These are phyloP conservation scores for Clarkia xantiana DNA, from an alignment of 345 rosid species.

Conservation along the genomic window DNA sequence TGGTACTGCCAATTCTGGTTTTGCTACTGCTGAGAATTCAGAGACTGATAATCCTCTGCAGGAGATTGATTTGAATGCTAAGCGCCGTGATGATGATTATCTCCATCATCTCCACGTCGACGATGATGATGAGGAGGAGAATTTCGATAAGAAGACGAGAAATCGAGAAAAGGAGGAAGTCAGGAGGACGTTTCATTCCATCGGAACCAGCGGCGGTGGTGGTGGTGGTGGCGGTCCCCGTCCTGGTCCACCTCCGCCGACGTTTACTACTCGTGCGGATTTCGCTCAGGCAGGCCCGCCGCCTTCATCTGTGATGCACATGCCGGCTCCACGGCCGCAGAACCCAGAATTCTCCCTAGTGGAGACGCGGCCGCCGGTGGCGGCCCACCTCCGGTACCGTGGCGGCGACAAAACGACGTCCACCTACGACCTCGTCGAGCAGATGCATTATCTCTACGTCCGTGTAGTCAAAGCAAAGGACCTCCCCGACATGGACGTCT, in stretches of 20 bases:
- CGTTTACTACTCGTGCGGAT: constrained; percentile 16
- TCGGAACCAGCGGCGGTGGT: constrained; percentile 1
- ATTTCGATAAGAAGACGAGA: not conserved
- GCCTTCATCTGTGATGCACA: constrained; percentile 9
- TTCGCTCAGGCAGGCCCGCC: constrained; percentile 21
- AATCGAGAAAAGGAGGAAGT: not conserved
- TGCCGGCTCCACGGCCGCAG: constrained; percentile 21
- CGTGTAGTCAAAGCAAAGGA: constrained; percentile 36
- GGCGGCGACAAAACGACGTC: constrained; percentile 25
- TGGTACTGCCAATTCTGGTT: not conserved
- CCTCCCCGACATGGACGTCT: constrained; percentile 23
- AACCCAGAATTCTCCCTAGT: constrained; percentile 24
- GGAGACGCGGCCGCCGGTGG: constrained; percentile 31
- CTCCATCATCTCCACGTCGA: constrained; percentile 1
- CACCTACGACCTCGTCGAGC: constrained; percentile 41
- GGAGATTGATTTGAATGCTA: not conserved
- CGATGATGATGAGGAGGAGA: constrained; percentile 2
- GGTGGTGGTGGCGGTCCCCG: not conserved
- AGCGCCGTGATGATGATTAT: not conserved
- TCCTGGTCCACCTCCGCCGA: constrained; percentile 2
- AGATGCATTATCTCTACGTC: constrained; percentile 35
- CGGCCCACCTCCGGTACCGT: constrained; percentile 24
- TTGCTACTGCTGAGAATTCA: not conserved
- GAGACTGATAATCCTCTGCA: constrained; percentile 1
- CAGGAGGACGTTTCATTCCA: constrained; percentile 12